Percentiles rank a stretch among this genome's conserved stretches.
Evolutionary conservation across 371 early-diverging fungal genomes (phyloP).

Genomic region (Mortierella sp.): DNA sequence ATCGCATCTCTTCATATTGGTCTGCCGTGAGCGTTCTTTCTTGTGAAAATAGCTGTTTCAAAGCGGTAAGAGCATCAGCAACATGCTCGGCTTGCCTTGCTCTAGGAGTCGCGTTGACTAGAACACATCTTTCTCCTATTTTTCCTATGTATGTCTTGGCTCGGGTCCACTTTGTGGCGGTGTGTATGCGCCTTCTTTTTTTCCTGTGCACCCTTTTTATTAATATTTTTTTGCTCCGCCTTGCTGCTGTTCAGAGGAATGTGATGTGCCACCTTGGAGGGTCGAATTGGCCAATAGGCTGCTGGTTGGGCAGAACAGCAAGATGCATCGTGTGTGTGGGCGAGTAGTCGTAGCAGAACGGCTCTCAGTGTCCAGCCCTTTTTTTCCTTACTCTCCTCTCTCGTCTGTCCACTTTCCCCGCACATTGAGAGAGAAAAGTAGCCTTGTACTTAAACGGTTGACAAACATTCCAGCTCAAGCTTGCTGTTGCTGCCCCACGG

Average conservation of each 20-base stretch:
- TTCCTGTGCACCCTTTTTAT: too few relatives aligned
- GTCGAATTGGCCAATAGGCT: neutral
- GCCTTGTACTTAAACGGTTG: neutral
- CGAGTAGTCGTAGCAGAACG: neutral
- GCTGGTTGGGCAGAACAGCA: neutral
- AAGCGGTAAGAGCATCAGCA: neutral
- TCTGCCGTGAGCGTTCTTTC: neutral
- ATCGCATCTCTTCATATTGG: neutral
- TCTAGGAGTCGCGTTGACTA: conserved; percentile 12
- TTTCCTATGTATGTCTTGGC: neutral
- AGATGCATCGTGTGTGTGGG: neutral
- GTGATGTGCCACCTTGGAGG: neutral
- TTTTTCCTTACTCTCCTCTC: neutral
- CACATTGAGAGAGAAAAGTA: neutral
- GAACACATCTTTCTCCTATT: neutral
- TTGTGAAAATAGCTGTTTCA: neutral
- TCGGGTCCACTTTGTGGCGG: neutral
- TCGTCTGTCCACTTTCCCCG: neutral
- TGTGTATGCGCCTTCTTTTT: neutral
- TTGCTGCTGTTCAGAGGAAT: too few relatives aligned
- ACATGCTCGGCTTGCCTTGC: neutral
- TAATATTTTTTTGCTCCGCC: too few relatives aligned
- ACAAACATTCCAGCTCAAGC: conserved; percentile 1
- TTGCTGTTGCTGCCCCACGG: neutral
- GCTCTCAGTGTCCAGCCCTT: conserved; percentile 4